Base-by-base conservation (phyloP, 2,329 filamentous ascomycete species). In the Cryphonectria carpinicola region DNA sequence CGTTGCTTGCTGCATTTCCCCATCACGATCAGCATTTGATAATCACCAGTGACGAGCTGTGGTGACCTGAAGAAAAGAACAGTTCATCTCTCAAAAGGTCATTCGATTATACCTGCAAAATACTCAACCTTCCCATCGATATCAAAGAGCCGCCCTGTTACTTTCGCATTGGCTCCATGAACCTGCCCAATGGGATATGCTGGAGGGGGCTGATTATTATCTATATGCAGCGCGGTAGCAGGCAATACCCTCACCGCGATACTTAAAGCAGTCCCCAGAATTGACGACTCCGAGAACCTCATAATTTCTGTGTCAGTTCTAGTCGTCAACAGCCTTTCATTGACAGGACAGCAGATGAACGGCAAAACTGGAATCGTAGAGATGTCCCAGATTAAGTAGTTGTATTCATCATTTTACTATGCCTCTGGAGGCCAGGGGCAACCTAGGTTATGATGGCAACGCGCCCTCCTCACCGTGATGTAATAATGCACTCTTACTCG, bases 141-240 rank as follows among this genome's bases (percentile, higher is more conserved):
- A 1, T 68, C 35, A 37, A 72, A 72, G 13, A 72, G n/a, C 32
- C 70, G 68, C 25, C 70, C 70, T 13, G 68, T 66, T 25, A 68
- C 70, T 49, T 66, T 70, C 7, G 70, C 70, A 25, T 68, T 70
- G 11, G 65, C 22, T 6, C 60, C 68, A 25, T 54, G 46, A 28
- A 28, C 58, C 28, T 67, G 64, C 14, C 67, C 70, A 22, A 72
- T 70, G 19, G 67, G 67, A n/a, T 72, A 70, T 10, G 65, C 32
- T 11, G 67, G 67, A 41, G 65, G 60, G 10, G 67, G 70, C 35
- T 72, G 67, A 37, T 39, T 67, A 35, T 37, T 70, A 4, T 58
- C 49, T 61, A 72, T 61, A 19, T 72, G 70, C 56, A 72, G 32
- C 32, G 49, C 17, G 10, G 19, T 41, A 19, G 58, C 25, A 52